Conservation (phyloP, 2,329 filamentous ascomycete genomes). For the Gnomoniopsis smithogilvyi region DNA sequence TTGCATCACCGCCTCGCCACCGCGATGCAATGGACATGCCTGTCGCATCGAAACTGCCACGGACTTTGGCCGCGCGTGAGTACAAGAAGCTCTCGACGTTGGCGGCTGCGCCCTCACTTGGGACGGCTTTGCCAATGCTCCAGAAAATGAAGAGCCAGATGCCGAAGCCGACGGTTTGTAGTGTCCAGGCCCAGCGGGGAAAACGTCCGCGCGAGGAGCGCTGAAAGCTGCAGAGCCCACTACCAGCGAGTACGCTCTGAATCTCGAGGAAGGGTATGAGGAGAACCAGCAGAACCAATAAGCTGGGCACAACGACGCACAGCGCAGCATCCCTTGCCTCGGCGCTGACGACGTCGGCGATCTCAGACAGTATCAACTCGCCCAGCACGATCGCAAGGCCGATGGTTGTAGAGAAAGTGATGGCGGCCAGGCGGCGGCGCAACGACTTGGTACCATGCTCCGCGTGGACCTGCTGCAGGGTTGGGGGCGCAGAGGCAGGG, state of each 20-base stretch:
- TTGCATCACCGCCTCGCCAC: conserved; percentile 18
- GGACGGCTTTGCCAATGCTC: conserved; percentile 66
- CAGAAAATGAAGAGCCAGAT: conserved; percentile 74
- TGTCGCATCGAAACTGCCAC: conserved; percentile 29
- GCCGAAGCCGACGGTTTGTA: conserved; percentile 61
- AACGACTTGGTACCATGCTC: conserved; percentile 53
- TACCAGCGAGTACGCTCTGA: conserved; percentile 56
- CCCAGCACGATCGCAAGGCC: conserved; percentile 74
- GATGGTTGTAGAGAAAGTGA: conserved; percentile 73
- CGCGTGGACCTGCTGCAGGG: conserved; percentile 55
- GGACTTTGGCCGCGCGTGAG: conserved; percentile 19
- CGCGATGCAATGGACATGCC: conserved; percentile 26
- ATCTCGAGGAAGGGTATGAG: conserved; percentile 78
- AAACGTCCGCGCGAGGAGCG: conserved; percentile 52
- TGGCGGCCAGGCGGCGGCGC: conserved; percentile 51
- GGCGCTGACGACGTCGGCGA: conserved; percentile 70
- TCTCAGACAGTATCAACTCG: conserved; percentile 80
- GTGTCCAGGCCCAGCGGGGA: conserved; percentile 59
- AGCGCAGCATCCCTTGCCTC: conserved; percentile 66
- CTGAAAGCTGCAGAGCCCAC: conserved; percentile 60
- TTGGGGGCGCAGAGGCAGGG: conserved; percentile 58
- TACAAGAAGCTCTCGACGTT: conserved; percentile 21
- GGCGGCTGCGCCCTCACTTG: conserved; percentile 28
- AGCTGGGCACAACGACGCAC: conserved; percentile 63
- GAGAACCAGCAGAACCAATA: conserved; percentile 70